Conservation (phyloP, 352 stramenopile genomes). For the Globisporangium recalcitrans region DNA sequence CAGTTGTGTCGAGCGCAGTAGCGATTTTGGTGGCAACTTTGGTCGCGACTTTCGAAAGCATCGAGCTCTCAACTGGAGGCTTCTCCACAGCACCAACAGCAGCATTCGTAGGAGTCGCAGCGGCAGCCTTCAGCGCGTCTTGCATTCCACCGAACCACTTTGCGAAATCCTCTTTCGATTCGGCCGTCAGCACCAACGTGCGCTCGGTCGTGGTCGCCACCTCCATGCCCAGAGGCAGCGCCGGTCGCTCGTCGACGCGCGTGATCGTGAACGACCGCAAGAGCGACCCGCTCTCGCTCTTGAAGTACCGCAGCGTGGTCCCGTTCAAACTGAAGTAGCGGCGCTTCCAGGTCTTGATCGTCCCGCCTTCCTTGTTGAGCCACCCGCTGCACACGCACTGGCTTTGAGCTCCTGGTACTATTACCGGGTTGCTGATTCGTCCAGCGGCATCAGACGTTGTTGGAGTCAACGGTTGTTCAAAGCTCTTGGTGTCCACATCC, state of each 20-base stretch:
- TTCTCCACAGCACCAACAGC: not conserved
- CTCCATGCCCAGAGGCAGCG: slow-evolving; percentile 35
- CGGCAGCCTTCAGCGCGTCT: slow-evolving; percentile 32
- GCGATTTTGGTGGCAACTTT: not conserved
- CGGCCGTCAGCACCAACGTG: slow-evolving; percentile 55
- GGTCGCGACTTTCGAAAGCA: not conserved
- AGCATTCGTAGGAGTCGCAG: slow-evolving; percentile 11
- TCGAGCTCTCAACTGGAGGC: not conserved
- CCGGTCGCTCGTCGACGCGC: slow-evolving; percentile 28
- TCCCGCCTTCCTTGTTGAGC: slow-evolving; percentile 62
- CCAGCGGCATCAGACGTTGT: not conserved
- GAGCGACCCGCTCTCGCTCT: slow-evolving; percentile 53
- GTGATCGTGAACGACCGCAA: slow-evolving; percentile 41
- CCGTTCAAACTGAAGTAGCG: slow-evolving; percentile 74
- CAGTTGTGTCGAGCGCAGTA: not conserved
- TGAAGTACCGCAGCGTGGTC: slow-evolving; percentile 71
- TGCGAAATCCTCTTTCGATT: slow-evolving; percentile 58
- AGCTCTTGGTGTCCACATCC: slow-evolving; percentile 6
- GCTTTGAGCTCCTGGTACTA: not conserved
- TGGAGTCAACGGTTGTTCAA: not conserved
- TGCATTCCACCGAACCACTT: slow-evolving; percentile 35
- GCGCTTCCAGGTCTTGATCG: slow-evolving; percentile 67
- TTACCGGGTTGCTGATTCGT: not conserved
- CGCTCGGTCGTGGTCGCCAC: slow-evolving; percentile 39
- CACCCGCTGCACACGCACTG: slow-evolving; percentile 41